Evolutionary conservation across 441 rosid genomes (phyloP), one percentile per base, ranked within the genome.

Genomic region (Flueggea neowawraea): DNA sequence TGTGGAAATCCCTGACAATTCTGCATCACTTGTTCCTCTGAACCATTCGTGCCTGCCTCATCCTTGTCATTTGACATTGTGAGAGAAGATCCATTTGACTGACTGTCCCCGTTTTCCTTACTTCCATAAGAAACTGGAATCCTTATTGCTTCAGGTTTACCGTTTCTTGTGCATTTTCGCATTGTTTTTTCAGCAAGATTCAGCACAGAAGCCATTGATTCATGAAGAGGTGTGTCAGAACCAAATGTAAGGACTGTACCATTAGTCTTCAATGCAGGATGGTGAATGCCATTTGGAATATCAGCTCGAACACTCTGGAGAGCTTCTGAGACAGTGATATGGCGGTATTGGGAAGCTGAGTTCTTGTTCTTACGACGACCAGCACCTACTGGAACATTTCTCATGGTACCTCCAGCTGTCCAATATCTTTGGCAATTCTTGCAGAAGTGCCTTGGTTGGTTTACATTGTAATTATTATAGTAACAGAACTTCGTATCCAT

Each of bases 361-460:
- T 75, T 81, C 77, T 75, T 76, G 80, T 75, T 78, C 70, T 82
- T 86, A 57, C 92, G 81, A 33, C 89, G 77, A 6, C 92, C 92
- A 16, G 92, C 92, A 8, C 92, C 92, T 14, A 86, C 76, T 41
- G 89, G 92, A 54, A 86, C 92, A 31, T 84, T 86, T 67, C 91
- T n/a, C n/a, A n/a, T n/a, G n/a, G n/a, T n/a, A n/a, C n/a, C n/a
- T n/a, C n/a, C n/a, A n/a, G n/a, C n/a, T 13, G 91, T 85, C 91
- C 91, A 86, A 73, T 85, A 83, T 68, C 92, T 84, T 65, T 86
- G 92, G 69, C 92, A 86, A 63, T 86, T 86, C 83, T 84, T 86
- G 72, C 92, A 86, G 70, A 84, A 86, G 67, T 86, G 86, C 33
- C 89, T 74, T 31, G 92, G 92, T 72, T 86, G 92, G 70, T 84